A percentile compares a stretch with the other conserved stretches of the same genome.
Conservation (phyloP, 257 asterid genomes). For the Penstemon newberryi region DNA sequence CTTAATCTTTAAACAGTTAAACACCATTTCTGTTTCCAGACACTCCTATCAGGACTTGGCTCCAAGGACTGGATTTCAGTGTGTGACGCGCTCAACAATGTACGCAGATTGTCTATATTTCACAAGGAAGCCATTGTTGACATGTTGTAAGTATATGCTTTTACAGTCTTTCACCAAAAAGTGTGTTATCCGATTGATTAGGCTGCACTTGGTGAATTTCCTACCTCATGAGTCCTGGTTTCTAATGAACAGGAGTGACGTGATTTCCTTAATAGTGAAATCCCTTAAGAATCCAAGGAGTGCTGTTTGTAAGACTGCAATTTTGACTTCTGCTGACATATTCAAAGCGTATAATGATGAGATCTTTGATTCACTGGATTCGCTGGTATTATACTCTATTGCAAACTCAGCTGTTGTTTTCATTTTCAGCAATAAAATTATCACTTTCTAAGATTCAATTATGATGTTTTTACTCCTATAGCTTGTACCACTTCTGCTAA, state of each 20-base stretch:
- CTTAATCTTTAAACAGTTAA: neutral
- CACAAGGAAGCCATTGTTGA: constrained; percentile 72
- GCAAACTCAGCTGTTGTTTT: constrained; percentile 9
- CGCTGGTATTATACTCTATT: constrained; percentile 53
- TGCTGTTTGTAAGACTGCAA: constrained; percentile 92
- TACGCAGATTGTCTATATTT: constrained; percentile 65
- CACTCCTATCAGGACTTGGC: constrained; percentile 64
- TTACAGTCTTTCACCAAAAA: constrained; percentile 20
- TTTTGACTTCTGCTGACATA: constrained; percentile 81
- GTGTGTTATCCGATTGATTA: constrained; percentile 10
- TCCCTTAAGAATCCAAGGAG: constrained; percentile 90
- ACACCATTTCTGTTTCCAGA: constrained; percentile 39
- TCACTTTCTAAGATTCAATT: constrained; percentile 22
- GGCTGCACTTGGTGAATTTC: constrained; percentile 23
- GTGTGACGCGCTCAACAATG: constrained; percentile 81
- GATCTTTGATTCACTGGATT: constrained; percentile 69
- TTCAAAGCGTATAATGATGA: constrained; percentile 72
- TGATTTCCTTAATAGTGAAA: constrained; percentile 67
- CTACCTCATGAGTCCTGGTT: constrained; percentile 21
- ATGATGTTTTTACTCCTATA: constrained; percentile 28
- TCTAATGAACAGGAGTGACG: constrained; percentile 51
- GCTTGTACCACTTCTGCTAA: constrained; percentile 90
- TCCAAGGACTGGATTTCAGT: constrained; percentile 86
- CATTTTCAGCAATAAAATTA: neutral
- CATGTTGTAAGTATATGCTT: constrained; percentile 62